Percentiles rank a stretch among this genome's conserved stretches.
phyloP scores from a whole-genome alignment of 208 protist genomes.

The Trypanosomatidae sp. region DNA sequence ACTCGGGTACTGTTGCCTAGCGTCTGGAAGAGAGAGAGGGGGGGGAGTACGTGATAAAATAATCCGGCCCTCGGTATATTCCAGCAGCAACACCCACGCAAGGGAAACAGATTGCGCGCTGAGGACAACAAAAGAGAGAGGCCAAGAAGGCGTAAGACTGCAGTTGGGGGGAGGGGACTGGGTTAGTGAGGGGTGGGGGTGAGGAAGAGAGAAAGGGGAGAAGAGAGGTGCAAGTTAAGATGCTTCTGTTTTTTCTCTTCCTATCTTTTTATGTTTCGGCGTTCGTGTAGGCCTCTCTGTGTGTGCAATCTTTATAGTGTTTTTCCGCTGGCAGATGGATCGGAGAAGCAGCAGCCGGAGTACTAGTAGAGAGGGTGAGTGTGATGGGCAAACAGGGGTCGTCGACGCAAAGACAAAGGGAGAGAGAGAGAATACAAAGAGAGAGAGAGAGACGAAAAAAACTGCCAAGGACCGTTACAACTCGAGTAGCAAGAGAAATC shows the following conservation, averaged over 20 bases:
- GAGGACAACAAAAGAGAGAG: constrained; percentile 5
- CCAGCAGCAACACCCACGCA: background rate
- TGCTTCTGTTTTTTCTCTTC: background rate
- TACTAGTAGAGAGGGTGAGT: background rate
- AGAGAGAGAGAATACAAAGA: constrained; percentile 2
- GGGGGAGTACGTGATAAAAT: too few relatives aligned
- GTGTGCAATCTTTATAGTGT: background rate
- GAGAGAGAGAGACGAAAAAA: constrained; percentile 9
- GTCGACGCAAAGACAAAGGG: background rate
- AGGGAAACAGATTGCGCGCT: background rate
- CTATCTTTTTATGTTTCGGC: background rate
- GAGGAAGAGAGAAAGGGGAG: background rate
- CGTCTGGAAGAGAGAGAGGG: background rate
- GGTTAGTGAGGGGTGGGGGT: background rate
- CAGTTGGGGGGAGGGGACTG: background rate
- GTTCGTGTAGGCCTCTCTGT: background rate
- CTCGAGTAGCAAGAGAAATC: background rate
- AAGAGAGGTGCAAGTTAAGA: background rate
- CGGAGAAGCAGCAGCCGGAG: background rate
- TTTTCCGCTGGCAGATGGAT: background rate
- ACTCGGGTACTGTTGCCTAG: background rate
- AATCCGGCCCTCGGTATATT: background rate
- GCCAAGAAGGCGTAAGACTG: background rate
- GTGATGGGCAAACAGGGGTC: background rate
- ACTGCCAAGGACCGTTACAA: background rate